These are phyloP conservation scores for Oidiodendron maius DNA, from an alignment of 495 filamentous ascomycete species.

Conservation along the genomic window DNA sequence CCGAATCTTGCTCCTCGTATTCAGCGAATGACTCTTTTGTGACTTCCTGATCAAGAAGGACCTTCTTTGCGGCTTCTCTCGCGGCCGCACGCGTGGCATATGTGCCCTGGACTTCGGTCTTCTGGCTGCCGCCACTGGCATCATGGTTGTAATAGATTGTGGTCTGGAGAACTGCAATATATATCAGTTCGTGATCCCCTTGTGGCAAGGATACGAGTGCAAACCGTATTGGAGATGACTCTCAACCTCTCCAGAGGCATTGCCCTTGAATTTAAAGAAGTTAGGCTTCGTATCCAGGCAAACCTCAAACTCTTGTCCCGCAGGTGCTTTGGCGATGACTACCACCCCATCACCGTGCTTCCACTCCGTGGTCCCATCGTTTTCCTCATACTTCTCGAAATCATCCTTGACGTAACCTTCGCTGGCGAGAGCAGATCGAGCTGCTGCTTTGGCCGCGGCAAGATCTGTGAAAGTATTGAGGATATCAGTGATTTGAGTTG, in stretches of 20 bases:
- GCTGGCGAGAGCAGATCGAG: slow-evolving; percentile 18
- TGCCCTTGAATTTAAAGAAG: slow-evolving; percentile 20
- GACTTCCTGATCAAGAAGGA: slow-evolving; percentile 20
- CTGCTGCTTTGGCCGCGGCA: slow-evolving; percentile 27
- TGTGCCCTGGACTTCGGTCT: slow-evolving; percentile 32
- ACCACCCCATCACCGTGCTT: slow-evolving; percentile 31
- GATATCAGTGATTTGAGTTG: slow-evolving; percentile 27
- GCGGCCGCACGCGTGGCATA: slow-evolving; percentile 27
- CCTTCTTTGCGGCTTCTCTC: slow-evolving; percentile 21
- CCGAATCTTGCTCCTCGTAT: slow-evolving; percentile 30
- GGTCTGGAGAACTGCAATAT: slow-evolving; percentile 29
- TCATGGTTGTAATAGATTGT: slow-evolving; percentile 33
- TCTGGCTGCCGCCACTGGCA: slow-evolving; percentile 26
- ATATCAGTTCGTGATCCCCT: background rate
- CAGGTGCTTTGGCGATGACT: slow-evolving; percentile 28
- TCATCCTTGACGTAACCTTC: slow-evolving; percentile 32
- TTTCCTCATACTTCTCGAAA: slow-evolving; percentile 27
- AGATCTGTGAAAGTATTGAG: slow-evolving; percentile 33
- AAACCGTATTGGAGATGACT: slow-evolving; percentile 31
- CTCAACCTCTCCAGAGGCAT: slow-evolving; percentile 12
- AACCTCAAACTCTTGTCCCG: slow-evolving; percentile 31
- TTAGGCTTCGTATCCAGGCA: slow-evolving; percentile 34
- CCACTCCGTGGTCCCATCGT: slow-evolving; percentile 20
- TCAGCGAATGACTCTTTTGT: slow-evolving; percentile 28
- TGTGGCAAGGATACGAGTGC: background rate